phyloP scores from a whole-genome alignment of 768 basidiomycete genomes.

The Lactifluus pinguis region DNA sequence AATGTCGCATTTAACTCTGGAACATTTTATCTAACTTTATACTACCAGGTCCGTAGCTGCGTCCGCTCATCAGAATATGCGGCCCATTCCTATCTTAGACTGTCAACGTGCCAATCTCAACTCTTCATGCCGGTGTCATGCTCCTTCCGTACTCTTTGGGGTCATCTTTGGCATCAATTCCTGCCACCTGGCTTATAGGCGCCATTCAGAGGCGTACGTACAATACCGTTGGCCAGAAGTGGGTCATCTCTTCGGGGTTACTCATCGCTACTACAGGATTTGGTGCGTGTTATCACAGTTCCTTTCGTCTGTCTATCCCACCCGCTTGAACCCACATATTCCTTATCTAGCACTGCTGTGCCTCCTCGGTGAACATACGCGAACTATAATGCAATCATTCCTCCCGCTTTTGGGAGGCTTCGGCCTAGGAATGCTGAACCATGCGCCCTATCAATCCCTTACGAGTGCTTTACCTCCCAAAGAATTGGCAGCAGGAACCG shows the following conservation, averaged over 20 bases:
- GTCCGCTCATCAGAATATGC: background rate
- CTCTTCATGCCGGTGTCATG: constrained; percentile 61
- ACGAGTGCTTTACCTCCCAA: constrained; percentile 52
- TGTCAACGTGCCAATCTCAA: constrained; percentile 52
- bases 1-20: constrained; percentile 78
- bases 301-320: background rate
- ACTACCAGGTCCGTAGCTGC: constrained; percentile 55
- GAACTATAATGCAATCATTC: constrained; percentile 35
- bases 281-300: constrained; percentile 36
- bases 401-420: constrained; percentile 67
- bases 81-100: constrained; percentile 35
- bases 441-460: constrained; percentile 79
- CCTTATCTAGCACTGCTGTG: constrained; percentile 50
- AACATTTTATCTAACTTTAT: constrained; percentile 79
- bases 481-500: constrained; percentile 70
- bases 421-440: constrained; percentile 77
- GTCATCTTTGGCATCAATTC: constrained; percentile 76
- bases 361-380: constrained; percentile 47
- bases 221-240: constrained; percentile 57
- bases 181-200: constrained; percentile 72
- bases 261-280: constrained; percentile 62
- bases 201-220: constrained; percentile 50
- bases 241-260: constrained; percentile 54
- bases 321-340: background rate
- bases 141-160: constrained; percentile 81